phyloP scores from a whole-genome alignment of 495 filamentous ascomycete species.

The Aeminium ludgeri region DNA sequence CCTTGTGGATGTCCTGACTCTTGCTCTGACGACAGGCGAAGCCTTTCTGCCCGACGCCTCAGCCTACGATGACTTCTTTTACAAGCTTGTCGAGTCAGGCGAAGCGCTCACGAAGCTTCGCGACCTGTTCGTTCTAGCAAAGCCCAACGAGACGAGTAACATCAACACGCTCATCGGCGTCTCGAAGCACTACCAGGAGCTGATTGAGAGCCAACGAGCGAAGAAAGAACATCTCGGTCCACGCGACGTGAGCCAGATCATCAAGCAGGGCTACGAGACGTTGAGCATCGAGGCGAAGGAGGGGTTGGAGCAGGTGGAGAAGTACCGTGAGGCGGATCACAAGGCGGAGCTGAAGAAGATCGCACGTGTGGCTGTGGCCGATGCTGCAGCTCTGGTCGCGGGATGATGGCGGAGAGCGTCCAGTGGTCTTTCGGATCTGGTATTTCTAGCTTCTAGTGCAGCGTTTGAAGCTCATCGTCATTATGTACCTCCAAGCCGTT shows the following conservation, averaged over 20 bases:
- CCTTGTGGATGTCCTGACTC: slow-evolving; percentile 68
- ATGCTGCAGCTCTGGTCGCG: slow-evolving; percentile 34
- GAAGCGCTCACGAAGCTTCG: slow-evolving; percentile 73
- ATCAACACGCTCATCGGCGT: slow-evolving; percentile 76
- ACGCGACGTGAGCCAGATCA: slow-evolving; percentile 70
- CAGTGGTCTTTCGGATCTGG: too few relatives aligned
- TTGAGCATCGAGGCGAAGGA: slow-evolving; percentile 72
- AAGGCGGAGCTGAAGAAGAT: slow-evolving; percentile 57
- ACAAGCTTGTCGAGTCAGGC: slow-evolving; percentile 88
- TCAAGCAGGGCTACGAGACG: slow-evolving; percentile 91
- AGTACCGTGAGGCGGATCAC: slow-evolving; percentile 62
- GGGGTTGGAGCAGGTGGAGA: slow-evolving; percentile 61
- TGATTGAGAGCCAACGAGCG: slow-evolving; percentile 38
- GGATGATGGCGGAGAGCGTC: too few relatives aligned
- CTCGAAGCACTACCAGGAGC: slow-evolving; percentile 67
- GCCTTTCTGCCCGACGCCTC: slow-evolving; percentile 79
- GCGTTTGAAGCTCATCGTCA: too few relatives aligned
- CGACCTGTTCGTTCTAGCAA: slow-evolving; percentile 45
- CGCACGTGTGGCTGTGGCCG: slow-evolving; percentile 55
- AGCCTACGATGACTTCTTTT: slow-evolving; percentile 91
- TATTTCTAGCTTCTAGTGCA: too few relatives aligned
- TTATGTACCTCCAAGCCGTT: too few relatives aligned
- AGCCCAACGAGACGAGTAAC: slow-evolving; percentile 34
- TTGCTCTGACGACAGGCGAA: slow-evolving; percentile 76
- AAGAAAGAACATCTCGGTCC: slow-evolving; percentile 50